phyloP scores from a whole-genome alignment of 257 asterid species.

The Capsicum chinense region DNA sequence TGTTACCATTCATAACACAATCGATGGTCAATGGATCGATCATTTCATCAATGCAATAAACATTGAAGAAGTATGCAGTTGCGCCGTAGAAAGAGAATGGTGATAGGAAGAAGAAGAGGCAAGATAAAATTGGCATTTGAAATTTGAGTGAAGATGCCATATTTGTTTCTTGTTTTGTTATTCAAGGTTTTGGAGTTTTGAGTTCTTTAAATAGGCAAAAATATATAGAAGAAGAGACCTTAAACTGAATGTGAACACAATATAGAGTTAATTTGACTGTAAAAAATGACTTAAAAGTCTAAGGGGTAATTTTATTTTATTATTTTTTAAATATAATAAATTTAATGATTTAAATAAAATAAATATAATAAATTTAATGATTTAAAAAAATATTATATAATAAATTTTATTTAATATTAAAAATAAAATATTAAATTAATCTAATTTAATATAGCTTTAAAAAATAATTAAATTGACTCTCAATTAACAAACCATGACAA shows the following conservation, averaged over 20 bases:
- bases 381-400: no score
- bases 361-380: no score
- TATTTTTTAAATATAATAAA: no score
- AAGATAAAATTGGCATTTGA: not conserved
- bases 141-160: conserved; percentile 10
- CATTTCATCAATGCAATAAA: not conserved
- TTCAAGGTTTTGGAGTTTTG: not conserved
- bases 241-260: not conserved
- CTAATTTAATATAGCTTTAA: not conserved
- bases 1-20: not conserved
- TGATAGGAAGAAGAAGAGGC: not conserved
- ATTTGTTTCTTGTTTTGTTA: not conserved
- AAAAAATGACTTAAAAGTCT: no score
- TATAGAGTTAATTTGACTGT: no score
- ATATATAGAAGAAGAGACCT: not conserved
- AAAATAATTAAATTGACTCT: not conserved
- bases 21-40: not conserved
- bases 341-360: no score
- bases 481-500: no score
- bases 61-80: not conserved
- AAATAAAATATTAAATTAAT: no score
- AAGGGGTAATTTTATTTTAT: no score
- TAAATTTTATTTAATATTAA: no score
- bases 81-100: not conserved
- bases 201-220: not conserved